Evolutionary conservation across 139 green algal species (phyloP).

Genomic region (Gonium pectorale): DNA sequence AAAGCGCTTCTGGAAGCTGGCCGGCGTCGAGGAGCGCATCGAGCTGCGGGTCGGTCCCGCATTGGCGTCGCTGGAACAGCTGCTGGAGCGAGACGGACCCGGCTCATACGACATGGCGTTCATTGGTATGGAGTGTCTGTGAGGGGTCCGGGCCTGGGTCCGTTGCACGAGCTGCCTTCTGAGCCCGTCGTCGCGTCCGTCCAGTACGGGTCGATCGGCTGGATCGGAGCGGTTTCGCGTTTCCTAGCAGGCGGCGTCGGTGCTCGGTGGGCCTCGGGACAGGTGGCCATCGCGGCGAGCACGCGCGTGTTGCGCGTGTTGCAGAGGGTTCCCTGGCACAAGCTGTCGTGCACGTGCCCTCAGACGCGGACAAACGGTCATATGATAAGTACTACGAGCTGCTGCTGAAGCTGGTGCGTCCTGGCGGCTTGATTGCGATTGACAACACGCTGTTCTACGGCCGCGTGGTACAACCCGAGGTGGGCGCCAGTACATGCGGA

Average conservation of each 20-base stretch:
- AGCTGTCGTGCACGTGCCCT: too few relatives aligned
- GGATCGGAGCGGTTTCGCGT: too few relatives aligned
- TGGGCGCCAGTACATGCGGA: neutral
- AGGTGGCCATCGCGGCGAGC: too few relatives aligned
- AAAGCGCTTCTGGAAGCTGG: constrained; percentile 70
- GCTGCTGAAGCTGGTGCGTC: constrained; percentile 84
- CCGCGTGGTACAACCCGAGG: constrained; percentile 71
- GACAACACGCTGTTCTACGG: constrained; percentile 95
- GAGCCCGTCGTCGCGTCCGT: too few relatives aligned
- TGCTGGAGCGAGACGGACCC: constrained; percentile 57
- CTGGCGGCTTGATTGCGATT: constrained; percentile 88
- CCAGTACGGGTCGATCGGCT: too few relatives aligned
- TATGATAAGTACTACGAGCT: constrained; percentile 92
- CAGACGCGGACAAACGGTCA: constrained; percentile 92
- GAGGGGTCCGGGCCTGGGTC: too few relatives aligned
- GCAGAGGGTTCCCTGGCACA: too few relatives aligned
- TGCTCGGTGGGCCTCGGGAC: too few relatives aligned
- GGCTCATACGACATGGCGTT: constrained; percentile 89
- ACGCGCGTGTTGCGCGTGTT: too few relatives aligned
- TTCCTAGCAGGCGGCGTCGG: too few relatives aligned
- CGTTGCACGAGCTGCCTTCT: too few relatives aligned
- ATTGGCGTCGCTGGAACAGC: constrained; percentile 52
- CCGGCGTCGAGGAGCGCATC: constrained; percentile 27
- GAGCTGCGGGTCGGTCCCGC: constrained; percentile 60
- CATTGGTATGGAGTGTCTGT: constrained; percentile 79